phyloP scores from a whole-genome alignment of 192 early-diverging fungal genomes.

The Diversispora eburnea region DNA sequence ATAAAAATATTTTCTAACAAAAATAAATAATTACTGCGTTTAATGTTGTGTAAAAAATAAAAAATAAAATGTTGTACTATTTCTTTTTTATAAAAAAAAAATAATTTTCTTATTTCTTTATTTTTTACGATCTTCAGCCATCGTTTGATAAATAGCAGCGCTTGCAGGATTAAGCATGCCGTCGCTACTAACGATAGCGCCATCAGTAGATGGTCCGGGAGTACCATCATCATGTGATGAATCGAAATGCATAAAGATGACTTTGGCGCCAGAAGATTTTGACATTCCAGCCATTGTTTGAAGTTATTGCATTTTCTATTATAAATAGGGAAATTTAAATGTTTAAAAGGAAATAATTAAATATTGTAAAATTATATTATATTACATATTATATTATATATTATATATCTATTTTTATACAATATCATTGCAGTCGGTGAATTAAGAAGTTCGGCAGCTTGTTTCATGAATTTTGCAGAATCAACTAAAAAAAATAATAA shows the following conservation, averaged over 20 bases:
- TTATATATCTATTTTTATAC: background rate
- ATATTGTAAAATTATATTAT: background rate
- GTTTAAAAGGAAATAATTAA: slow-evolving; percentile 12
- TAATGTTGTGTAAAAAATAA: no score
- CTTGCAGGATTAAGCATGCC: background rate
- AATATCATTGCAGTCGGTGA: slow-evolving; percentile 63
- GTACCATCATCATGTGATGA: background rate
- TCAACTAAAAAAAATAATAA: slow-evolving; percentile 51
- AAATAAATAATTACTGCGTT: no score
- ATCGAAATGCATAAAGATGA: slow-evolving; percentile 60
- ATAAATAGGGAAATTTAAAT: slow-evolving; percentile 27
- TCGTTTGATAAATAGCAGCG: background rate
- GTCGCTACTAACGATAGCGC: no score
- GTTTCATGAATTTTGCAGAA: slow-evolving; percentile 84
- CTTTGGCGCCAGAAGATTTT: slow-evolving; percentile 66
- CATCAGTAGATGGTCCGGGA: background rate
- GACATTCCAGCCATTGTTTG: slow-evolving; percentile 82
- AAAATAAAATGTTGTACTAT: no score
- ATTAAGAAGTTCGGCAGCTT: slow-evolving; percentile 90
- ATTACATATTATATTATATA: no score
- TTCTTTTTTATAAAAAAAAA: no score
- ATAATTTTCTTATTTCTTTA: no score
- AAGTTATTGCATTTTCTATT: slow-evolving; percentile 82
- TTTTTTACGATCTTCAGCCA: no score
- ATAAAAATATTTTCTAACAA: no score